Evolutionary conservation across 2,329 filamentous ascomycete species (phyloP).

Genomic region (Cladophialophora carrionii): DNA sequence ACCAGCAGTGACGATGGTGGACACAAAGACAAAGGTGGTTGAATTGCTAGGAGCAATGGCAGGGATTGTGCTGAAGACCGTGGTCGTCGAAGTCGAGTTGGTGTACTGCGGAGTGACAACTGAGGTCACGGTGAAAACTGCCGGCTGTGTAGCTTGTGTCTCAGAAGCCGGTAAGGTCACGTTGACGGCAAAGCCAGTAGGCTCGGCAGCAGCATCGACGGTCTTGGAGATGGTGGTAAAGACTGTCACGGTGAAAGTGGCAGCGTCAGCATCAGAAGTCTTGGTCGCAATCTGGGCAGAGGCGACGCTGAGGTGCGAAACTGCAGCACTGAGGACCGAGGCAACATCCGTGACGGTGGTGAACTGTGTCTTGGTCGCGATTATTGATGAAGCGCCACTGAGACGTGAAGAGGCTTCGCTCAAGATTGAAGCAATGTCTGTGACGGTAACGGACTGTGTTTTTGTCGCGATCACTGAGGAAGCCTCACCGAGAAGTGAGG

Average conservation of each 20-base stretch:
- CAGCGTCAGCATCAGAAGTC: conserved; percentile 2
- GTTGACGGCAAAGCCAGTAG: neutral
- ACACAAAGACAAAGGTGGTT: neutral
- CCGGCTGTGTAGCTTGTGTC: neutral
- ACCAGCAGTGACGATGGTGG: neutral
- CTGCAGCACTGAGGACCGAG: conserved; percentile 3
- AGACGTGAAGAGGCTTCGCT: neutral
- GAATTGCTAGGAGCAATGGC: neutral
- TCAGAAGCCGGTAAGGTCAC: neutral
- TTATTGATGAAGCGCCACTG: neutral
- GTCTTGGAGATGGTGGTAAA: neutral
- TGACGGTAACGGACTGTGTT: neutral
- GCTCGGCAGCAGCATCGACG: neutral
- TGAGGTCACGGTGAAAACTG: neutral
- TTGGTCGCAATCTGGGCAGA: conserved; percentile 13
- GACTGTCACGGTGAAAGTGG: conserved; percentile 4
- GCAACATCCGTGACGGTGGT: neutral
- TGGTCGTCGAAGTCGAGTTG: conserved; percentile 7
- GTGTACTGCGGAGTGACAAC: neutral
- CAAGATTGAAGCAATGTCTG: conserved; percentile 1
- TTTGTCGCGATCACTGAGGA: neutral
- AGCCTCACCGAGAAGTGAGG: neutral
- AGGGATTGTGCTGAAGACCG: neutral
- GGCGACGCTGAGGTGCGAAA: conserved; percentile 8
- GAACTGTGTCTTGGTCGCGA: neutral